Percentiles rank a stretch among this genome's conserved stretches.
These are phyloP conservation scores for Tylopilus cervinicoccineus DNA, from an alignment of 768 basidiomycete genomes.

Conservation along the genomic window DNA sequence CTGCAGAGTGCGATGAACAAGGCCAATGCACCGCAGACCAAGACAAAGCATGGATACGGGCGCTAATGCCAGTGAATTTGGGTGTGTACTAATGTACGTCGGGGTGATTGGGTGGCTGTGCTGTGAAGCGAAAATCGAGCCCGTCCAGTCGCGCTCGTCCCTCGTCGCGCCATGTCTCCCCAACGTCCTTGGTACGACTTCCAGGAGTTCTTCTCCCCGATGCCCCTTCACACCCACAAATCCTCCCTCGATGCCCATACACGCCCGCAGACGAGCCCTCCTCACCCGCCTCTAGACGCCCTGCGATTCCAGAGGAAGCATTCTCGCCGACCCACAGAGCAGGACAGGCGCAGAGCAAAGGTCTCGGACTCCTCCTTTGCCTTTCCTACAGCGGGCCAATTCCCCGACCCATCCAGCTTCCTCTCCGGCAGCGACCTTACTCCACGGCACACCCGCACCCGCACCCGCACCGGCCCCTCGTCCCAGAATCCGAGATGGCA, in stretches of 20 bases:
- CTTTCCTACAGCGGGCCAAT: constrained; percentile 26
- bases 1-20: constrained; percentile 7
- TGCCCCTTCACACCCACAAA: neutral
- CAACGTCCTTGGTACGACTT: neutral
- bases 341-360: constrained; percentile 25
- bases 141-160: too few relatives aligned
- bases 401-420: constrained; percentile 25
- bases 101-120: too few relatives aligned
- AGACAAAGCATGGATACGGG: constrained; percentile 39
- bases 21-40: constrained; percentile 39
- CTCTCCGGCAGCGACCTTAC: constrained; percentile 27
- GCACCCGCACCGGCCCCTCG: constrained; percentile 60
- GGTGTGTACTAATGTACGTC: too few relatives aligned
- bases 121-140: too few relatives aligned
- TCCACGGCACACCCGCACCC: constrained; percentile 43
- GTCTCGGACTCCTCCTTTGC: constrained; percentile 24
- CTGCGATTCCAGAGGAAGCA: constrained; percentile 17
- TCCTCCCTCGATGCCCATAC: neutral
- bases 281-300: constrained; percentile 19
- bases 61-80: too few relatives aligned
- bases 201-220: neutral
- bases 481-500: constrained; percentile 38
- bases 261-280: constrained; percentile 35
- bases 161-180: neutral
- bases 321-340: constrained; percentile 24